Base-by-base conservation (phyloP, 2,329 filamentous ascomycete species). In the Phymatotrichopsis omnivora region DNA sequence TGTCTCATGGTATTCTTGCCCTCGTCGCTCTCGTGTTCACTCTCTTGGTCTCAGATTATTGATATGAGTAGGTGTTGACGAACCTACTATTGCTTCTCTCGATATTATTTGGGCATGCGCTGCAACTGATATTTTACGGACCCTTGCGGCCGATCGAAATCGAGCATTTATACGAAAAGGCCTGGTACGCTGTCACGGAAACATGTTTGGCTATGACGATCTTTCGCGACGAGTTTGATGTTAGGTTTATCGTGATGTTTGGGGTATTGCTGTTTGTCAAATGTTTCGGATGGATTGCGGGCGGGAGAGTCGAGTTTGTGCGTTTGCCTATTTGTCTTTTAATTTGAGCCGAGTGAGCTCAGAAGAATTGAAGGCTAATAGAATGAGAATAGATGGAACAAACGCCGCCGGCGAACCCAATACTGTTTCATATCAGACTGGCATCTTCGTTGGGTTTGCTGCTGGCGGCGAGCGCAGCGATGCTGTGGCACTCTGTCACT, bases 121-220 rank as follows among this genome's bases (percentile, higher is more conserved):
- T 98, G 14, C 91, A 95, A 62, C 80, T 86, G 58, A 70, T 95
- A 41, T 85, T 93, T 62, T 98, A 89, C 61, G 91, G 91, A 50
- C 80, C 78, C 14, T 75, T 98, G 17, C 85, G 93, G 56, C 82
- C 86, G 20, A 85, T 93, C 68, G 91, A 98, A 68, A 83, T 91
- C 59, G 93, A 98, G 65, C 89, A 96, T 63, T 75, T 98, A 11
- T 95, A 93, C 62, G 91, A 98, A 65, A 89, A 89, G 65, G 87
- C 84, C 38, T 98, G 93, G 93, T 95, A 95, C 61, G 89, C 91
- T 29, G 84, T 96, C 30, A 94, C 89, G 35, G 91, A 98, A 67
- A 98, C 91, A 54, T 85, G 87, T 60, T 71, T 98, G 54, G 91
- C 91, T 23, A 96, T 98, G 89, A 95, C 91, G 23, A 94, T 94